phyloP scores from a whole-genome alignment of 768 basidiomycete genomes.

The Suillus luteus region DNA sequence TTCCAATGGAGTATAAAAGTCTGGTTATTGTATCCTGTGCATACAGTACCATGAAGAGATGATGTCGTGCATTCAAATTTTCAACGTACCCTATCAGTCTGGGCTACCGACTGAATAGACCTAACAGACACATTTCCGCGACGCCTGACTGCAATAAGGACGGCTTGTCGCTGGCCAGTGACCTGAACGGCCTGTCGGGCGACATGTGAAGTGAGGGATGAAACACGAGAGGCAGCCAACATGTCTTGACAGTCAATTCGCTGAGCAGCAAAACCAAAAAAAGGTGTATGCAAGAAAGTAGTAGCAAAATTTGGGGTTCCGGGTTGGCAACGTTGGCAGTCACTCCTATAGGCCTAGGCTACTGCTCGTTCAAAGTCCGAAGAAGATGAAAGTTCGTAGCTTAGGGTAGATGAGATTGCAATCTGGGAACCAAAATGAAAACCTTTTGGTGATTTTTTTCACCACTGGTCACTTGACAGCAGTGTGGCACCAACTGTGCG shows the following conservation, averaged over 20 bases:
- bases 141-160: slow-evolving; percentile 41
- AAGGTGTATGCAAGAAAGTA: neutral
- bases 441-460: neutral
- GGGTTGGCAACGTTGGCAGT: too few relatives aligned
- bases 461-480: neutral
- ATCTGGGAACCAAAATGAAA: neutral
- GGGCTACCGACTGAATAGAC: slow-evolving; percentile 61
- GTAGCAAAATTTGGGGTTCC: neutral
- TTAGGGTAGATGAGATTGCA: neutral
- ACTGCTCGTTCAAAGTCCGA: neutral
- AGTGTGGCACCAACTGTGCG: neutral
- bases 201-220: slow-evolving; percentile 23
- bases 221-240: slow-evolving; percentile 34
- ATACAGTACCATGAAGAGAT: neutral
- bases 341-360: neutral
- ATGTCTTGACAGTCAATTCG: slow-evolving; percentile 21
- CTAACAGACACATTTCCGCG: slow-evolving; percentile 38
- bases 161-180: slow-evolving; percentile 44
- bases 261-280: slow-evolving; percentile 5
- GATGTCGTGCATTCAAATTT: neutral
- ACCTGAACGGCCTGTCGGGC: slow-evolving; percentile 51
- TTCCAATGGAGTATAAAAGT: slow-evolving; percentile 93
- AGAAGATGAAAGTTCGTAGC: neutral
- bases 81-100: slow-evolving; percentile 71
- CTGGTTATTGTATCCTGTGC: slow-evolving; percentile 94